Percentiles rank a stretch among this genome's conserved stretches.
Evolutionary conservation across 176 grass and related monocot species (phyloP).

Genomic region (Cymbopogon citratus): DNA sequence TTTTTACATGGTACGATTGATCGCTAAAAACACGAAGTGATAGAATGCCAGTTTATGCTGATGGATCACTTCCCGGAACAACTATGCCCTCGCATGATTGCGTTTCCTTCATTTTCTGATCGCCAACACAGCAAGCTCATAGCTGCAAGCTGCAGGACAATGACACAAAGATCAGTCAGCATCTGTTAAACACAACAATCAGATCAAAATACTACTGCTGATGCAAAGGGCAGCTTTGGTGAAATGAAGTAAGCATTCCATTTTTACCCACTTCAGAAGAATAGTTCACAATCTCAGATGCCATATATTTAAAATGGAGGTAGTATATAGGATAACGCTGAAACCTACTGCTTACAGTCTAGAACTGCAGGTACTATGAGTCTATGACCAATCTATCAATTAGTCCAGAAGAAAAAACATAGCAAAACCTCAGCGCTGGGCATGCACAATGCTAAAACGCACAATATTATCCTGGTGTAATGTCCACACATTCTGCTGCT

Average conservation of each 20-base stretch:
- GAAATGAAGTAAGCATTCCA: neutral
- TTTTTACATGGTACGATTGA: slow-evolving; percentile 31
- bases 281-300: neutral
- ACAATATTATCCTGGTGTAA: neutral
- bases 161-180: slow-evolving; percentile 3
- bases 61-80: neutral
- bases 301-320: neutral
- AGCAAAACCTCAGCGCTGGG: neutral
- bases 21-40: neutral
- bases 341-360: neutral
- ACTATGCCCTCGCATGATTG: neutral
- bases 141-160: slow-evolving; percentile 30
- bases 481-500: neutral
- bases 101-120: slow-evolving; percentile 12
- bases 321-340: neutral
- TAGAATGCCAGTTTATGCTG: slow-evolving; percentile 24
- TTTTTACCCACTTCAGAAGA: neutral
- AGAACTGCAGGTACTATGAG: neutral
- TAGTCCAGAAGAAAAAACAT: neutral
- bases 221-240: neutral
- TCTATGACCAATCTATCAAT: neutral
- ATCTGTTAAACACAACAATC: neutral
- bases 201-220: neutral
- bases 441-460: neutral
- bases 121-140: slow-evolving; percentile 16